phyloP scores from a whole-genome alignment of 805 yeast genomes.

The Lipomyces spencermartinsiae region DNA sequence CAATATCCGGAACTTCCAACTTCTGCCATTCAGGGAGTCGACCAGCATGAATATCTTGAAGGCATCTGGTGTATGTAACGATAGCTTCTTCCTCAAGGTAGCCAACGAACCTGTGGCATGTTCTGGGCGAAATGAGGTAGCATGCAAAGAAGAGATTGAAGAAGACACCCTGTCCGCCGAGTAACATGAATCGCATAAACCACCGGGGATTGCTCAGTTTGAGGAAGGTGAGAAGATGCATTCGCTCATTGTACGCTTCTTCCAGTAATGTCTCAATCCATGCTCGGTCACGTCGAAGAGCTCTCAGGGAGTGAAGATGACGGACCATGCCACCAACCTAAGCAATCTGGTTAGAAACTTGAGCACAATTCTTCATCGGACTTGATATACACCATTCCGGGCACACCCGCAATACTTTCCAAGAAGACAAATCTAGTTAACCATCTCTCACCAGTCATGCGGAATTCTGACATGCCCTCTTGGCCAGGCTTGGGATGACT shows the following conservation, averaged over 20 bases:
- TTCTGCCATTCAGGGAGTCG: slow-evolving; percentile 55
- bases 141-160: slow-evolving; percentile 67
- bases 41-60: slow-evolving; percentile 59
- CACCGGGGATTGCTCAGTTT: slow-evolving; percentile 67
- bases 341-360: not conserved
- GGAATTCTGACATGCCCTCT: slow-evolving; percentile 47
- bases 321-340: slow-evolving; percentile 71
- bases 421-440: slow-evolving; percentile 63
- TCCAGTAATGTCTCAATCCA: slow-evolving; percentile 77
- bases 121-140: slow-evolving; percentile 63
- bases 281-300: slow-evolving; percentile 69
- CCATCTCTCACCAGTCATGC: slow-evolving; percentile 71
- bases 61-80: slow-evolving; percentile 66
- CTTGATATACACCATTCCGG: slow-evolving; percentile 56
- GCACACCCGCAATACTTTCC: slow-evolving; percentile 80
- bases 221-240: slow-evolving; percentile 74
- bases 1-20: slow-evolving; percentile 61
- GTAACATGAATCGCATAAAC: slow-evolving; percentile 60
- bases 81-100: slow-evolving; percentile 81
- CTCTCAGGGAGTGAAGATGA: slow-evolving; percentile 67
- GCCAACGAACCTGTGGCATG: slow-evolving; percentile 79
- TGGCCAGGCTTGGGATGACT: slow-evolving; percentile 57
- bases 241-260: slow-evolving; percentile 79
- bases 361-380: not conserved
- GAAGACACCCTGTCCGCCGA: slow-evolving; percentile 73